Percentiles rank a stretch among this genome's conserved stretches.
phyloP scores from a whole-genome alignment of 257 asterid species.

The Catharanthus roseus region DNA sequence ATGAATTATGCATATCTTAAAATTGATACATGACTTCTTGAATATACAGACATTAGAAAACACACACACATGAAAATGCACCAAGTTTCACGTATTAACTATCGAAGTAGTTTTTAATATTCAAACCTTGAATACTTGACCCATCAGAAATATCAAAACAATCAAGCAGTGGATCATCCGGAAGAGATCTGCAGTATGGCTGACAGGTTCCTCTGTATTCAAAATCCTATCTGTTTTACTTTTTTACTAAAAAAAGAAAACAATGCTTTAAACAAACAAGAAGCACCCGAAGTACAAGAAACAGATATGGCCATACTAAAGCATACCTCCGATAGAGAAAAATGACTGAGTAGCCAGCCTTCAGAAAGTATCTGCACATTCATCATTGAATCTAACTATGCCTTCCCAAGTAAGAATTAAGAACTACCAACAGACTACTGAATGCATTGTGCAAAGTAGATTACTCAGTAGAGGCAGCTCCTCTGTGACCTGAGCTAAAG shows the following conservation, averaged over 20 bases:
- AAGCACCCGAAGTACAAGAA: conserved; percentile 8
- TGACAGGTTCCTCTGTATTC: conserved; percentile 78
- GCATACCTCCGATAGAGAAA: conserved; percentile 82
- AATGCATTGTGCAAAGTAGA: conserved; percentile 9
- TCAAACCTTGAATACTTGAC: conserved; percentile 59
- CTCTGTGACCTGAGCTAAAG: conserved; percentile 96
- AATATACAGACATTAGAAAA: neutral
- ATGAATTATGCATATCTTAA: neutral
- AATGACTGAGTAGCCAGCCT: conserved; percentile 83
- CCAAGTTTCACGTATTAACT: neutral
- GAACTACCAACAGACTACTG: neutral
- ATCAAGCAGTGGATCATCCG: conserved; percentile 86
- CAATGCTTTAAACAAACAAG: neutral
- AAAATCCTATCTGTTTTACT: conserved; percentile 3
- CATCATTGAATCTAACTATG: conserved; percentile 7
- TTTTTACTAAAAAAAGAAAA: neutral
- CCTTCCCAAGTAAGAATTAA: neutral
- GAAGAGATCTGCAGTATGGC: conserved; percentile 78
- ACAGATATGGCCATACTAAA: conserved; percentile 3
- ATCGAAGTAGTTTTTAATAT: conserved; percentile 6
- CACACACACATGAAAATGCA: neutral
- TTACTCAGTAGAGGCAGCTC: conserved; percentile 98
- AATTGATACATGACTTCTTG: neutral
- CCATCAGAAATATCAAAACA: conserved; percentile 56
- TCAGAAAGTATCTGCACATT: conserved; percentile 68